Evolutionary conservation across 495 filamentous ascomycete species (phyloP).

Genomic region (Aspergillus funiculosus): DNA sequence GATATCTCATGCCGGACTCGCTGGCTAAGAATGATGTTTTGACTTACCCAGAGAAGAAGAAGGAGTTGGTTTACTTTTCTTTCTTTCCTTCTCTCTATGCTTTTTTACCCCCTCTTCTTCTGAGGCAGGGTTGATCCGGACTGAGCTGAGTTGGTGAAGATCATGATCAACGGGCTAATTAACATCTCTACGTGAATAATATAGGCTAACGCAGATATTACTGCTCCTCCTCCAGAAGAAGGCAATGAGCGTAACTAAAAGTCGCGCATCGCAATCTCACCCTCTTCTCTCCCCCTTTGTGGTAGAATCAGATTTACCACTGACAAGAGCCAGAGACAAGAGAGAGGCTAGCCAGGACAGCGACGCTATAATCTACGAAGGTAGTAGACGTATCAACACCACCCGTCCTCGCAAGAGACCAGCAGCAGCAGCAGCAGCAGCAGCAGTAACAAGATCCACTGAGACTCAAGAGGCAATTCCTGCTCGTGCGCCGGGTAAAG

Average conservation of each 20-base stretch:
- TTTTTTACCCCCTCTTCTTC: not conserved
- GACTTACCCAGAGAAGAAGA: constrained; percentile 9
- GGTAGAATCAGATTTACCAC: no score
- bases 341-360: not conserved
- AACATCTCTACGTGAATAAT: not conserved
- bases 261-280: not conserved
- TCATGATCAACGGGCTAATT: not conserved
- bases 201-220: not conserved
- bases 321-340: no score
- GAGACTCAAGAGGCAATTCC: no score
- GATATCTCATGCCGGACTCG: constrained; percentile 11
- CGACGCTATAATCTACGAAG: not conserved
- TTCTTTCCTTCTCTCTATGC: not conserved
- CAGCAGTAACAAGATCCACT: not conserved
- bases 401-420: no score
- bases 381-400: no score
- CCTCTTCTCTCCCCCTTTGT: no score
- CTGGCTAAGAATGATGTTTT: not conserved
- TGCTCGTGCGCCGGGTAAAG: no score
- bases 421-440: not conserved
- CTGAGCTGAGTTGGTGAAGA: not conserved
- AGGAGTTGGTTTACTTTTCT: constrained; percentile 5
- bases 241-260: not conserved
- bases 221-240: constrained; percentile 1
- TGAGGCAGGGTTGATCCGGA: not conserved